Evolutionary conservation across 2,329 filamentous ascomycete species (phyloP), one percentile per base, ranked within the genome.

Genomic region (Paraphoma chrysanthemicola): DNA sequence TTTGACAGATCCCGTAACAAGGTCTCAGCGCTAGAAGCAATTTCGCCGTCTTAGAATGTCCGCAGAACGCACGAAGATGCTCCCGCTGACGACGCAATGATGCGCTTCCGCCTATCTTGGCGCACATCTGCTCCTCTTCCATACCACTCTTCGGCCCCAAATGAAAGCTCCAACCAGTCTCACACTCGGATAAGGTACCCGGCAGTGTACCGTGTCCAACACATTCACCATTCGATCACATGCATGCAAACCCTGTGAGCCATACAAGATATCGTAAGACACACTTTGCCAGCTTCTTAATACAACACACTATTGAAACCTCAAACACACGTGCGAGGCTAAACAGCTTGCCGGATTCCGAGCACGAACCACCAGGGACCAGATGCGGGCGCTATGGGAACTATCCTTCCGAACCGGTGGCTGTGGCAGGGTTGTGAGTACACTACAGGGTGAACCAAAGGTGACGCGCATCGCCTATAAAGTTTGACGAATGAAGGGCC

Each of bases 401-500:
- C 29, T 46, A 30, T 46, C 44, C 44, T 46, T 46, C 44, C 44
- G 44, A 46, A 46, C 44, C n/a, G 28, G 44, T 30, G 44, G 44
- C 23, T 30, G 5, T 11, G 30, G n/a, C 8, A 46, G 17, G n/a
- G 44, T 42, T 46, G 30, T 46, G 44, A 23, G 23, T 23, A 23
- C 23, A 31, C n/a, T 31, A 14, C 44, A 30, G 11, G 14, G 23
- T 44, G 16, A 23, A 8, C 29, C 29, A 14, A 11, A 38, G n/a
- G 33, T 38, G 33, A 38, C 33, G 23, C 23, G 23, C 23, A 23
- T 23, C 23, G 23, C 23, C 23, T 23, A 23, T 5, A 23, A 5
- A 23, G 23, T 23, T 23, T 23, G 23, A 23, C 23, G 23, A 23
- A 23, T 23, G 23, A 23, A 23, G 23, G 23, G 23, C 23, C 23